phyloP scores from a whole-genome alignment of 768 basidiomycete genomes.

The Mycena leptocephala region DNA sequence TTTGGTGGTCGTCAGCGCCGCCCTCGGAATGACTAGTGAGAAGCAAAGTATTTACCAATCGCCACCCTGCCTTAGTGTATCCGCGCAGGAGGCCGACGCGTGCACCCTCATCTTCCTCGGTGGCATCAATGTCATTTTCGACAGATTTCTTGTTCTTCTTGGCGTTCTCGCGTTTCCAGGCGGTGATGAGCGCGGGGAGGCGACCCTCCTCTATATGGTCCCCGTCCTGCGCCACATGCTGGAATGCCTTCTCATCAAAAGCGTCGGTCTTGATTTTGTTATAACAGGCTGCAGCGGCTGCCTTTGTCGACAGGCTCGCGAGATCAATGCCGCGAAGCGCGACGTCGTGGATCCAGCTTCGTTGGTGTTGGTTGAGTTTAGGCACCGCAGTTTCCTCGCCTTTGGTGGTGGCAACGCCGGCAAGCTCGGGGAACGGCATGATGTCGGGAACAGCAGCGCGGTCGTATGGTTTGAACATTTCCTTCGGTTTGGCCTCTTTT shows the following conservation, averaged over 20 bases:
- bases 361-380: constrained; percentile 17
- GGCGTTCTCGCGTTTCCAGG: background rate
- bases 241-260: constrained; percentile 21
- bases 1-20: background rate
- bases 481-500: background rate
- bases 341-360: constrained; percentile 19
- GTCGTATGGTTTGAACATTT: constrained; percentile 22
- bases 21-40: background rate
- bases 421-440: constrained; percentile 23
- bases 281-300: background rate
- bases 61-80: constrained; percentile 15
- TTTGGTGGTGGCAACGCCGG: background rate
- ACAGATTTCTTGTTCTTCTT: background rate
- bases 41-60: background rate
- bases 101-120: background rate
- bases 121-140: background rate
- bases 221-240: constrained; percentile 3
- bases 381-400: background rate
- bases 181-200: constrained; percentile 8
- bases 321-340: constrained; percentile 2
- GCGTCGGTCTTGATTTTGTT: constrained; percentile 14
- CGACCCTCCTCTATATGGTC: background rate
- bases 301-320: background rate
- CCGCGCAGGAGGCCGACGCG: constrained; percentile 1
- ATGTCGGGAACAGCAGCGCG: background rate